Evolutionary conservation across 768 basidiomycete genomes (phyloP), one percentile per base, ranked within the genome.

Genomic region (Ramaria sp.): DNA sequence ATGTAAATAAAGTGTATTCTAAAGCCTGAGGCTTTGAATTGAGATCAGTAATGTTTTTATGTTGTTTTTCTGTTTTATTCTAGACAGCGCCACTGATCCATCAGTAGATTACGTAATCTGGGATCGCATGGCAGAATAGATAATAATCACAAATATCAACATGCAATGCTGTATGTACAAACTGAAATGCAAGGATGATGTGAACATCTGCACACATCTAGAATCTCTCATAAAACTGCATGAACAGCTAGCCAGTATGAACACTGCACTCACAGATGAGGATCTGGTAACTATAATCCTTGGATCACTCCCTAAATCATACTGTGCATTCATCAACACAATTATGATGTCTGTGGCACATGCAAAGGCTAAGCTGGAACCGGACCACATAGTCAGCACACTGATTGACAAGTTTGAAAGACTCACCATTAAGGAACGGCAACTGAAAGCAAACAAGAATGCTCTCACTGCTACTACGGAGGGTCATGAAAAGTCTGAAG

Each of bases 191-290:
- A 43, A 51, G 30, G 57, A 60, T 9, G 48, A 44, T 18, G 24
- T 37, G 20, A 56, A 55, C 32, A 49, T 56, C 12, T 27, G 48
- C 12, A 44, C 50, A 10, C 50, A 55, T 42, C 59, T 63, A n/a
- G 50, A 55, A 9, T n/a, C 52, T n/a, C 60, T 62, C 34, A 25
- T 30, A 18, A 30, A 53, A 15, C 38, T 62, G 13, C 42, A 49
- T 8, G 50, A 48, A 16, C 58, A 61, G 56, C 52, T 47, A 5
- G 16, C 59, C 6, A 20, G 52, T 1, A 54, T 59, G 9, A 55
- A 56, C 27, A 55, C 58, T 22, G 52, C 51, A 6, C n/a, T 22
- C 10, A 25, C 58, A 16, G 13, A 20, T 34, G 59, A 63, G 16
- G 39, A 52, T 1, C 32, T 52, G 8, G 58, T 52, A 28, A 55